These are phyloP conservation scores for Tulasnella sp. DNA, from an alignment of 768 basidiomycete species.

Conservation along the genomic window DNA sequence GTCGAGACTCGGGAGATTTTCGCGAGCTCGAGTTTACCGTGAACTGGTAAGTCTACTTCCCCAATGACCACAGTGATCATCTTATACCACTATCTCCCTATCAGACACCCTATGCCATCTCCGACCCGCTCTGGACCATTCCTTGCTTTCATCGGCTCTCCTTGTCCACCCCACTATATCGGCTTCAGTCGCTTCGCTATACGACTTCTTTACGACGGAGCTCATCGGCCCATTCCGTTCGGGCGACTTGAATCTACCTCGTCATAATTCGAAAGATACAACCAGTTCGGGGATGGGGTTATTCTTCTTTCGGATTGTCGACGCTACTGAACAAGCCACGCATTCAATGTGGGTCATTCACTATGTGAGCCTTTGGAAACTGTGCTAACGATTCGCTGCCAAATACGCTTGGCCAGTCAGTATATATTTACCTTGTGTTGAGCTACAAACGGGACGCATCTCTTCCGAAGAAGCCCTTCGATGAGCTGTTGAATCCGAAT, in stretches of 20 bases:
- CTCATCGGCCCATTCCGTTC: constrained; percentile 49
- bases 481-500: constrained; percentile 78
- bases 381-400: constrained; percentile 90
- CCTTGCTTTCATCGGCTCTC: constrained; percentile 84
- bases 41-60: constrained; percentile 43
- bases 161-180: constrained; percentile 98
- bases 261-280: constrained; percentile 98
- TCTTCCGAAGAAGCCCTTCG: constrained; percentile 59
- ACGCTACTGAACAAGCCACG: constrained; percentile 74
- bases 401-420: constrained; percentile 90
- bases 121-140: constrained; percentile 68
- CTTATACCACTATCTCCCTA: not conserved
- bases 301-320: constrained; percentile 86
- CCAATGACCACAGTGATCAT: no score
- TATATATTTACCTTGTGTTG: constrained; percentile 20
- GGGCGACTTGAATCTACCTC: constrained; percentile 62
- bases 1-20: constrained; percentile 80
- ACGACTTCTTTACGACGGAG: constrained; percentile 73
- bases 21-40: constrained; percentile 60
- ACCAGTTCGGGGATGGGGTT: constrained; percentile 91
- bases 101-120: constrained; percentile 54
- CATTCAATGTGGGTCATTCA: constrained; percentile 45
- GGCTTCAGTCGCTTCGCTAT: constrained; percentile 76
- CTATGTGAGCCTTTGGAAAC: constrained; percentile 98
- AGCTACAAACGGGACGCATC: constrained; percentile 10